A percentile compares a stretch with the other conserved stretches of the same genome.
These are phyloP conservation scores for Fusarium chaquense DNA, from an alignment of 2,329 filamentous ascomycete genomes.

Conservation along the genomic window DNA sequence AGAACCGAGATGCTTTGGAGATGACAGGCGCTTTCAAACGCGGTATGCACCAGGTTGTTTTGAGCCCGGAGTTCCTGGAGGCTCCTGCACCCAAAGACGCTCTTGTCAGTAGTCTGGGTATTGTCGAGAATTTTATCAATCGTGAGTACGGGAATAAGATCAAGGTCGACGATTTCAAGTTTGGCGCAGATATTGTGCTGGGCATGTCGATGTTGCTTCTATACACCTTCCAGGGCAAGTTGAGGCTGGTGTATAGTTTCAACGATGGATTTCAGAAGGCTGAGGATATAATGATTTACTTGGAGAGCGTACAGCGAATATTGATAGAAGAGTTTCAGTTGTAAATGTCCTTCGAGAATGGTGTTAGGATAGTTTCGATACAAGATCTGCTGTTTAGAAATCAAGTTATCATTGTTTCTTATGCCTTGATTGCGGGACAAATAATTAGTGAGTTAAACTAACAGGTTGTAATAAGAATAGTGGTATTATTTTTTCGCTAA, in stretches of 20 bases:
- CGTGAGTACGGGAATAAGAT: slow-evolving; percentile 3
- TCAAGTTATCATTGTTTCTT: too few species aligned
- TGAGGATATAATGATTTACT: slow-evolving; percentile 14
- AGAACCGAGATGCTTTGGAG: too few species aligned
- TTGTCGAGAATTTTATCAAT: background rate
- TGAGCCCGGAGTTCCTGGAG: too few species aligned
- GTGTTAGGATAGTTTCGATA: too few species aligned
- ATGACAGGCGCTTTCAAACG: too few species aligned
- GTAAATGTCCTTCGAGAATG: too few species aligned
- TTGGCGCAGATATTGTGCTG: slow-evolving; percentile 44
- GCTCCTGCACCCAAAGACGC: too few species aligned
- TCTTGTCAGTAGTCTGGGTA: too few species aligned
- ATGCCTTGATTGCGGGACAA: too few species aligned
- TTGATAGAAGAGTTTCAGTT: background rate
- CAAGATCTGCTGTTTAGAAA: background rate
- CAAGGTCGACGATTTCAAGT: slow-evolving; percentile 32
- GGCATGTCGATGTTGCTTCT: slow-evolving; percentile 45
- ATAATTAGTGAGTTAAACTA: too few species aligned
- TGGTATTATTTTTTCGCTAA: background rate
- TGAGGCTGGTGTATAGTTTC: slow-evolving; percentile 45
- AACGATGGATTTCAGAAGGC: slow-evolving; percentile 43
- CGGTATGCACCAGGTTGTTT: too few species aligned
- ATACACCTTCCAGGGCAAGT: slow-evolving; percentile 43
- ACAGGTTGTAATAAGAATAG: background rate
- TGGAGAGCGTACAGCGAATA: background rate